These are phyloP conservation scores for Eucalyptus viminalis DNA, from an alignment of 345 rosid species.

Conservation along the genomic window DNA sequence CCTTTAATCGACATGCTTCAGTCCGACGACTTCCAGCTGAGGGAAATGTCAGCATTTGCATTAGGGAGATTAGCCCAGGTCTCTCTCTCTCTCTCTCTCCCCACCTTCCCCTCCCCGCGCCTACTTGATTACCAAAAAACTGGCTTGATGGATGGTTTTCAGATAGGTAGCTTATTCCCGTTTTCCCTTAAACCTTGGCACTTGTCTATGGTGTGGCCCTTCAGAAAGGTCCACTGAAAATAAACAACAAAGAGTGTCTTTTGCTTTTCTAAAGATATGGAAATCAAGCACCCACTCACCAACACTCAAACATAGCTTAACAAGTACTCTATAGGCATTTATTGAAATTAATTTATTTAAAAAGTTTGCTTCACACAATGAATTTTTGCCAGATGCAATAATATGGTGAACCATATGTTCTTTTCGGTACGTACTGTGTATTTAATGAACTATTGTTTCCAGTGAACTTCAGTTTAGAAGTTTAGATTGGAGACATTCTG, in stretches of 20 bases:
- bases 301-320: not conserved
- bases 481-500: not conserved
- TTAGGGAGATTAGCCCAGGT: conserved; percentile 99
- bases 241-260: not conserved
- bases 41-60: conserved; percentile 99
- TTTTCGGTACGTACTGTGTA: not conserved
- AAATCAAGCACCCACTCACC: not conserved
- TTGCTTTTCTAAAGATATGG: not conserved
- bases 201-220: not conserved
- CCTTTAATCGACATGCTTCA: conserved; percentile 96
- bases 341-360: not conserved
- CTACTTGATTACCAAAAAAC: not conserved
- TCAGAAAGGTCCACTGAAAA: not conserved
- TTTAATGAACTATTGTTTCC: not conserved
- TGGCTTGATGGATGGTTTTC: not conserved
- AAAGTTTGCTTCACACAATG: not conserved
- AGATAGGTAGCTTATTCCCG: not conserved
- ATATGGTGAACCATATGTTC: not conserved
- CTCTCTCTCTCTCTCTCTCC: not conserved
- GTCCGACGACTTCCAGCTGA: conserved; percentile 77
- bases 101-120: not conserved
- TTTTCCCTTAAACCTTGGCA: not conserved
- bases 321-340: not conserved
- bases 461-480: not conserved
- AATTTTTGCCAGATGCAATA: not conserved